Evolutionary conservation across 1,139 yeast species (phyloP).

Genomic region (Casaregolazyma lundiana): DNA sequence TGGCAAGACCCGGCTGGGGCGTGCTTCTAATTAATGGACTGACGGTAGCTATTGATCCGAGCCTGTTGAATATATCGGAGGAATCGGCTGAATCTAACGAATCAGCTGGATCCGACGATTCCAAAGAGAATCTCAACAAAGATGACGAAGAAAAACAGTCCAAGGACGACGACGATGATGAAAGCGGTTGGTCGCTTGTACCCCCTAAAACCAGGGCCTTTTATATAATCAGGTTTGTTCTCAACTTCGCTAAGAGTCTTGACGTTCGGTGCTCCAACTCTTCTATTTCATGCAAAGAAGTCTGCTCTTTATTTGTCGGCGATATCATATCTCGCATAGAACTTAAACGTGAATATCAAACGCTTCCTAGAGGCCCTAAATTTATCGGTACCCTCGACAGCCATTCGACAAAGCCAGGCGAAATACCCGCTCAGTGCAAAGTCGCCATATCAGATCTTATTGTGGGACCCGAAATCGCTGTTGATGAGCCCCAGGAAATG

Average conservation of each 20-base stretch:
- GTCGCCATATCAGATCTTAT: conserved; percentile 29
- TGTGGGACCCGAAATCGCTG: conserved; percentile 25
- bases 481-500: conserved; percentile 30
- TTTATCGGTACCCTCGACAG: conserved; percentile 36
- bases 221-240: conserved; percentile 25
- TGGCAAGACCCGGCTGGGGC: conserved; percentile 39
- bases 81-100: neutral
- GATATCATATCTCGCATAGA: conserved; percentile 29
- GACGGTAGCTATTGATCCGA: conserved; percentile 31
- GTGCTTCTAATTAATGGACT: conserved; percentile 28
- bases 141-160: conserved; percentile 13
- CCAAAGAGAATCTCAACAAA: conserved; percentile 12
- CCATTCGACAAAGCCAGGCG: conserved; percentile 27
- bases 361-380: conserved; percentile 18
- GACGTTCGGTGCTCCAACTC: conserved; percentile 27
- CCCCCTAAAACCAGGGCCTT: conserved; percentile 25
- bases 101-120: neutral
- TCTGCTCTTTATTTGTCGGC: conserved; percentile 29
- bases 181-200: conserved; percentile 23
- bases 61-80: conserved; percentile 15
- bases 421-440: conserved; percentile 28
- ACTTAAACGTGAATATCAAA: conserved; percentile 19
- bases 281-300: conserved; percentile 25
- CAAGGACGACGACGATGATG: conserved; percentile 12
- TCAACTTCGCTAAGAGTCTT: conserved; percentile 27